Base-by-base conservation (phyloP, 23 red algal genomes). In the Gracilaria gracilis region DNA sequence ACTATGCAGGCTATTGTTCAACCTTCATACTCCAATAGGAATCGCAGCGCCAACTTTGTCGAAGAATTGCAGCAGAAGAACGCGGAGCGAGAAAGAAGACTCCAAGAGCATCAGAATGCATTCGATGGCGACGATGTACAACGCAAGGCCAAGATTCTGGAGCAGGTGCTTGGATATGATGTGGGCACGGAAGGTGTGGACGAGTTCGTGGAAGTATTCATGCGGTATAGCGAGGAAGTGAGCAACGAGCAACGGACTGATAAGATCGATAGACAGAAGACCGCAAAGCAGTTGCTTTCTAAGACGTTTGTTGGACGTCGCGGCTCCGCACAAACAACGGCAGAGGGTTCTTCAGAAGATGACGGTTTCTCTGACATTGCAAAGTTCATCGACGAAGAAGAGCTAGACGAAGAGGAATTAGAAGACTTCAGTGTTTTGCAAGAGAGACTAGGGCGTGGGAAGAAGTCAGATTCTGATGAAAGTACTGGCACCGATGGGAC, bases 321-420 rank as follows among this genome's bases (percentile, higher is more conserved):
- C 25, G 35, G 61, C 21, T 85, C 81, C 16, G 33, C 50, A 37
- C 64, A 70, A 33, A 73, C 40, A 49, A 34, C 71, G 38, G 53
- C 57, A 25, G 87, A 90, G 19, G 39, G 21, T 61, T 90, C 87
- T 20, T 90, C 87, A 28, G 87, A 80, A 27, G 86, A 84, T 25
- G 89, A 92, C 33, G 89, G 89, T 3, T 92, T 92, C 81, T 58
- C 53, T 29, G 89, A 92, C 69, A 92, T 92, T 84, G 89, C 89
- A 4, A 55, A 84, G 21, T 84, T 48, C 35, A 79, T 92, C 49
- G 61, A 75, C 51, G 89, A 92, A 46, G 89, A 92, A 36, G 89
- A 92, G 46, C n/a, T 80, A 2, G 86, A 90, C 38, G 86, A 90
- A 71, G 72, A 77, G 46, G 83, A 57, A 9, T 35, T 88, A 34